Percentiles rank a stretch among this genome's conserved stretches.
Evolutionary conservation across 306 rosid species (phyloP).

Genomic region (Quercus wislizeni): DNA sequence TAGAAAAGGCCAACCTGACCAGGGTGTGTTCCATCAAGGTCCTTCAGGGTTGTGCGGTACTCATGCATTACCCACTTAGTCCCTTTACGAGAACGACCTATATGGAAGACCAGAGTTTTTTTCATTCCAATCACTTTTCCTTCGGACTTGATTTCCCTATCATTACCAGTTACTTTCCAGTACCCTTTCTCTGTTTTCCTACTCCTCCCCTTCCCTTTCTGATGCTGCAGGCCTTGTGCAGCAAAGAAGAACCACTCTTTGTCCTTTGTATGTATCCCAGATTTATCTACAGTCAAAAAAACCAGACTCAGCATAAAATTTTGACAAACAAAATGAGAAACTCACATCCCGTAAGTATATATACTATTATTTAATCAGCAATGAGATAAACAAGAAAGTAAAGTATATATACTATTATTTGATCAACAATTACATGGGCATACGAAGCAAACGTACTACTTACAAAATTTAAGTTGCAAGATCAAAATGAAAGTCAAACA

Average conservation of each 20-base stretch:
- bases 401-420: no score
- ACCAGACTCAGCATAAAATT: not conserved
- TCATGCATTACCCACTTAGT: slow-evolving; percentile 95
- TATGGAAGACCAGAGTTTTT: slow-evolving; percentile 84
- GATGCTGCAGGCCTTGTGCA: slow-evolving; percentile 48
- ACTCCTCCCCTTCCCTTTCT: slow-evolving; percentile 77
- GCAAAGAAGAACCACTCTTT: slow-evolving; percentile 98
- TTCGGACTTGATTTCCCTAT: slow-evolving; percentile 68
- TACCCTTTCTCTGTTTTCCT: slow-evolving; percentile 76
- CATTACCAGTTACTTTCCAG: slow-evolving; percentile 96
- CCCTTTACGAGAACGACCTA: slow-evolving; percentile 85
- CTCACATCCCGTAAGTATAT: not conserved
- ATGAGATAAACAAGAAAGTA: no score
- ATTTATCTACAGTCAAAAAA: slow-evolving; percentile 49
- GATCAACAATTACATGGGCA: no score
- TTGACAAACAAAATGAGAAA: no score
- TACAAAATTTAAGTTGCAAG: no score
- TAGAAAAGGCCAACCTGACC: slow-evolving; percentile 59
- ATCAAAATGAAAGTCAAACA: no score
- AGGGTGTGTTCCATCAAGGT: slow-evolving; percentile 88
- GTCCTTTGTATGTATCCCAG: slow-evolving; percentile 67
- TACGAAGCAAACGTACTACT: no score
- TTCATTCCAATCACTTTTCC: slow-evolving; percentile 74
- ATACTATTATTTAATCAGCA: no score
- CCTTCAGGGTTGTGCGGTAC: slow-evolving; percentile 69